A percentile compares a stretch with the other conserved stretches of the same genome.
These are phyloP conservation scores for Venturia asperata DNA, from an alignment of 2,329 filamentous ascomycete species.

Conservation along the genomic window DNA sequence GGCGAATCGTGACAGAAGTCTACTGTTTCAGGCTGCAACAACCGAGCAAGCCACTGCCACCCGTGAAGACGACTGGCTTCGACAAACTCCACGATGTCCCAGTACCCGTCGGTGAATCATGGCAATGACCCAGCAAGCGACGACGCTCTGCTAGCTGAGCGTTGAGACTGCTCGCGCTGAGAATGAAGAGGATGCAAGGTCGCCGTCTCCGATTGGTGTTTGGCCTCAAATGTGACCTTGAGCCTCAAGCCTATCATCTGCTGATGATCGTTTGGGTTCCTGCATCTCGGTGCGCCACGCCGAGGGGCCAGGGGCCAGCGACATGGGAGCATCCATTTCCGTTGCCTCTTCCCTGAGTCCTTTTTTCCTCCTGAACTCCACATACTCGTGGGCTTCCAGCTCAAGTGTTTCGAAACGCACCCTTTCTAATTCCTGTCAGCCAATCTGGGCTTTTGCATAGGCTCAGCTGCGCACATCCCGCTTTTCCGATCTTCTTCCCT, in stretches of 20 bases:
- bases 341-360: not conserved
- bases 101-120: not conserved
- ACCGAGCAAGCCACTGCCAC: not conserved
- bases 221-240: slow-evolving; percentile 3
- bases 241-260: slow-evolving; percentile 9
- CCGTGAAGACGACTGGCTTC: not conserved
- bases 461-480: slow-evolving; percentile 16
- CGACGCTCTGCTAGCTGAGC: not conserved
- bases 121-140: not conserved
- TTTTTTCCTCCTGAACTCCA: slow-evolving; percentile 11
- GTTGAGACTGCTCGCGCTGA: not conserved
- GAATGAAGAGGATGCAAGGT: not conserved
- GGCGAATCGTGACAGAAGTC: slow-evolving; percentile 11
- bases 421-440: slow-evolving; percentile 16
- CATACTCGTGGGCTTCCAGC: slow-evolving; percentile 4
- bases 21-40: not conserved
- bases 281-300: slow-evolving; percentile 12
- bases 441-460: slow-evolving; percentile 17
- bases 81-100: not conserved
- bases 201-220: slow-evolving; percentile 3
- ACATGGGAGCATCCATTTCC: not conserved
- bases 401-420: slow-evolving; percentile 18
- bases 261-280: slow-evolving; percentile 8
- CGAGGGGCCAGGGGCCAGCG: slow-evolving; percentile 3
- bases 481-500: slow-evolving; percentile 4